Evolutionary conservation across 257 asterid genomes (phyloP).

Genomic region (Plantago elongata): DNA sequence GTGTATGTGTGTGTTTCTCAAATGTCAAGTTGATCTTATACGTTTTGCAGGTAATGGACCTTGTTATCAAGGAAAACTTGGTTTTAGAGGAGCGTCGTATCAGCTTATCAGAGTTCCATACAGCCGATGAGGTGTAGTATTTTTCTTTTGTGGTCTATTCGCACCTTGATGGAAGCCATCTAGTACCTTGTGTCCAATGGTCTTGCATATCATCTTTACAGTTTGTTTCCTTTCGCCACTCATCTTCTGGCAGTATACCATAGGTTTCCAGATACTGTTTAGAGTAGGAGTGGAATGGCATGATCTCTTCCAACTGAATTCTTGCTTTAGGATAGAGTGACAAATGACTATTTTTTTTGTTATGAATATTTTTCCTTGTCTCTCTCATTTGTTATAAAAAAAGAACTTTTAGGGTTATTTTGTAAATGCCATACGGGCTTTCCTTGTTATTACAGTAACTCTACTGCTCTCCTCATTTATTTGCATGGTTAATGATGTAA

Average conservation of each 20-base stretch:
- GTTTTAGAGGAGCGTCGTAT: conserved; percentile 59
- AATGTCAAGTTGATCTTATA: neutral
- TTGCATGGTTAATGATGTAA: conserved; percentile 2
- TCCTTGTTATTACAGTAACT: neutral
- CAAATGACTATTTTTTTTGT: neutral
- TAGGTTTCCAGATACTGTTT: neutral
- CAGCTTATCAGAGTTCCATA: conserved; percentile 82
- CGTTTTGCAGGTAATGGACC: conserved; percentile 65
- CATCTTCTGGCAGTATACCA: neutral
- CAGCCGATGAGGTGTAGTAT: conserved; percentile 75
- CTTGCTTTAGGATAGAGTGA: conserved; percentile 1
- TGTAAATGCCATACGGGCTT: neutral
- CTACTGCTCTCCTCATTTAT: neutral
- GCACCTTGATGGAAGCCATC: neutral
- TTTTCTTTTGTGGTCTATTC: conserved; percentile 5
- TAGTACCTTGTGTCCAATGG: neutral
- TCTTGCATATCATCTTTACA: neutral
- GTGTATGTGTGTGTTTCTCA: too few relatives aligned
- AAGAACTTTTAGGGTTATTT: neutral
- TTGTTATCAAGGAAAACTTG: conserved; percentile 50
- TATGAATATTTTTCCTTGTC: neutral
- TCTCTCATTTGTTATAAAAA: neutral
- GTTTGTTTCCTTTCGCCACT: neutral
- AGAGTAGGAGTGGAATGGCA: too few relatives aligned
- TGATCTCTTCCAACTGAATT: neutral